Conservation (phyloP, 495 filamentous ascomycete genomes). For the Penicillium soppii region DNA sequence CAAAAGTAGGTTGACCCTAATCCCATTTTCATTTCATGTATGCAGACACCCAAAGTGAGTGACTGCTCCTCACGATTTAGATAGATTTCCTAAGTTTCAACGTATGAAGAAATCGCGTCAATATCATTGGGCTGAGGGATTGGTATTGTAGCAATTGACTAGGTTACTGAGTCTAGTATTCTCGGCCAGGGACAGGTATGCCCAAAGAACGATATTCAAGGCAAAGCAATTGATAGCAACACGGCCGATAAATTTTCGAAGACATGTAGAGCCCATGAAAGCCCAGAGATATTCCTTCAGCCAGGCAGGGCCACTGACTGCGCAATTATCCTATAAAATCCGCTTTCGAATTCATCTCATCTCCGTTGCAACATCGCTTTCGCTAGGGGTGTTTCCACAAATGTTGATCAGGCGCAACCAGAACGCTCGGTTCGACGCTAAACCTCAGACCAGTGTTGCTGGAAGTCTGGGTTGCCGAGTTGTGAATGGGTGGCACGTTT, state of each 20-base stretch:
- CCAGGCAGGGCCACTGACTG: background rate
- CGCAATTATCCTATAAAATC: background rate
- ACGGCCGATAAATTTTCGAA: background rate
- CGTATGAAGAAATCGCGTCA: background rate
- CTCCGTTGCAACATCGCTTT: slow-evolving; percentile 2
- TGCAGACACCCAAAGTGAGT: background rate
- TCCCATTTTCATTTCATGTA: background rate
- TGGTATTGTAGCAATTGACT: slow-evolving; percentile 13
- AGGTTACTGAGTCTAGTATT: slow-evolving; percentile 7
- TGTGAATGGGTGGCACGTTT: slow-evolving; percentile 1
- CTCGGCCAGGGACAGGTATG: background rate
- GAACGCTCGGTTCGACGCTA: slow-evolving; percentile 1
- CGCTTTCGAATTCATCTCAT: slow-evolving; percentile 1
- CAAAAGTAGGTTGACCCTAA: too few relatives aligned
- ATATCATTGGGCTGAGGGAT: background rate
- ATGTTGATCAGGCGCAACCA: slow-evolving; percentile 6
- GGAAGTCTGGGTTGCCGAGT: background rate
- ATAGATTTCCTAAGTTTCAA: background rate
- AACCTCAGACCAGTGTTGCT: background rate
- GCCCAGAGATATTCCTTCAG: background rate
- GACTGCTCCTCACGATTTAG: background rate
- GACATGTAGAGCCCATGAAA: background rate
- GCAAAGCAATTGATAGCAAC: background rate
- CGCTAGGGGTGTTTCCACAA: slow-evolving; percentile 20
- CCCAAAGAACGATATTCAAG: slow-evolving; percentile 1